phyloP scores from a whole-genome alignment of 2,329 filamentous ascomycete genomes.

The Alternaria longipes region DNA sequence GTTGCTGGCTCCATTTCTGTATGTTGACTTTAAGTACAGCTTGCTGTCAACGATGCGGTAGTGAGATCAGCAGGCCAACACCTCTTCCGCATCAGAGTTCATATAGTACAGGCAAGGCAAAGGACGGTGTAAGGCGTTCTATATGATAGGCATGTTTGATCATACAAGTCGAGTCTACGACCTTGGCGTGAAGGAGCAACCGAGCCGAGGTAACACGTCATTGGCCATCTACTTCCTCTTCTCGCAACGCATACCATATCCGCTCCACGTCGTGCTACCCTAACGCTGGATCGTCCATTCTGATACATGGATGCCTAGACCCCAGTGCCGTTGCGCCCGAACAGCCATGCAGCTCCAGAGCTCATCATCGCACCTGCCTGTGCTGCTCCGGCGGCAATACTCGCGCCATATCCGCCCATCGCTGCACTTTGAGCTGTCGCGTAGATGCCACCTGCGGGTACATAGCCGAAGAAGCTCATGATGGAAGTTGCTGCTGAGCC shows the following conservation, averaged over 20 bases:
- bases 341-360: slow-evolving; percentile 22
- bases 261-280: background rate
- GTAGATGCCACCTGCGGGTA: slow-evolving; percentile 34
- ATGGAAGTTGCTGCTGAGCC: slow-evolving; percentile 31
- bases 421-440: slow-evolving; percentile 42
- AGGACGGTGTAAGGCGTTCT: background rate
- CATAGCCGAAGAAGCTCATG: slow-evolving; percentile 32
- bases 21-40: background rate
- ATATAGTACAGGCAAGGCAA: background rate
- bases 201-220: slow-evolving; percentile 14
- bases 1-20: slow-evolving; percentile 20
- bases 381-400: slow-evolving; percentile 30
- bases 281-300: background rate
- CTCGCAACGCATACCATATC: slow-evolving; percentile 6
- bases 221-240: background rate
- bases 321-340: slow-evolving; percentile 8
- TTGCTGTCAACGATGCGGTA: background rate
- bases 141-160: background rate
- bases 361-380: slow-evolving; percentile 32
- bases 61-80: background rate
- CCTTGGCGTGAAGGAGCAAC: slow-evolving; percentile 14
- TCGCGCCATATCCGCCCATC: slow-evolving; percentile 45
- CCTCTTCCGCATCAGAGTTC: background rate
- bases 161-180: background rate
- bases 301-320: background rate